Conservation (phyloP, 2,329 filamentous ascomycete genomes). For the Epicoccum nigrum region DNA sequence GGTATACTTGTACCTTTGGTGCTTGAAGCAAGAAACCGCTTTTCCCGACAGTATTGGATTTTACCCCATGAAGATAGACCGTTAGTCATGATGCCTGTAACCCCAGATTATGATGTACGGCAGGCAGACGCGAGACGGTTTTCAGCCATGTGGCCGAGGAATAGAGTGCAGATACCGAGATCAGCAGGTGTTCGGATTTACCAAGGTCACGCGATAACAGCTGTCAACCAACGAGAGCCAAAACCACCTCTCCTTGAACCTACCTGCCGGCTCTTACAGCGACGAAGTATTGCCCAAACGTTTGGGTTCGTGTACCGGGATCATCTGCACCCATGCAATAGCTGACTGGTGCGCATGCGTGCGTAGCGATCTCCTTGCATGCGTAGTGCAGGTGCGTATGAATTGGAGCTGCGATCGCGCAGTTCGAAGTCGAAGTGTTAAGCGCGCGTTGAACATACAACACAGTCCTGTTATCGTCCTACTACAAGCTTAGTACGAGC, state of each 20-base stretch:
- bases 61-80: neutral
- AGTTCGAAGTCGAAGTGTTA: neutral
- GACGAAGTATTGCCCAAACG: neutral
- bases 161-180: conserved; percentile 1
- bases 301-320: neutral
- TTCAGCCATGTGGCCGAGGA: conserved; percentile 6
- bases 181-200: conserved; percentile 4
- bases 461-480: neutral
- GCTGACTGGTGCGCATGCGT: neutral
- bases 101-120: conserved; percentile 9
- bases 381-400: neutral
- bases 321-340: neutral
- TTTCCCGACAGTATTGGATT: neutral
- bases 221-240: conserved; percentile 1
- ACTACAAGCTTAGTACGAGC: neutral
- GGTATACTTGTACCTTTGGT: neutral
- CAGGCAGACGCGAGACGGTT: conserved; percentile 4
- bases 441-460: neutral
- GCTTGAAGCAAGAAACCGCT: neutral
- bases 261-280: neutral
- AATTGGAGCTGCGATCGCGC: neutral
- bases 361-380: neutral
- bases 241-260: neutral
- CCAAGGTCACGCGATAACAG: conserved; percentile 9
- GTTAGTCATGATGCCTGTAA: conserved; percentile 5